phyloP scores from a whole-genome alignment of 306 rosid genomes.

The Pyrus pyrifolia region DNA sequence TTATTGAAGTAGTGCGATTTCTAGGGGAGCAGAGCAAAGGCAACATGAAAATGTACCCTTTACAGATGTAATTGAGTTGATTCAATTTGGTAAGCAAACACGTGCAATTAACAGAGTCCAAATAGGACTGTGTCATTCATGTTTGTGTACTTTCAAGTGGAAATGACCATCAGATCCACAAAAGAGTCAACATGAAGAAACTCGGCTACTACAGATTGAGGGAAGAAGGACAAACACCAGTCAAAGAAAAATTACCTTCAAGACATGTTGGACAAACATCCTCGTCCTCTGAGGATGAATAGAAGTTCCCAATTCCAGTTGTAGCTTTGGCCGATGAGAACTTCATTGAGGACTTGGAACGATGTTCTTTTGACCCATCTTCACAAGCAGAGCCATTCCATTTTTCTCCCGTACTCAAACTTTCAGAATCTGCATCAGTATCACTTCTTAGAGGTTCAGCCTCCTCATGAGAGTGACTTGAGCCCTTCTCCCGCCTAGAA shows the following conservation, averaged over 20 bases:
- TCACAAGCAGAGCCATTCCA: constrained; percentile 69
- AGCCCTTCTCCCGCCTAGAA: constrained; percentile 87
- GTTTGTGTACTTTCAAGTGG: neutral
- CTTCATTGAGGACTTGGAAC: constrained; percentile 53
- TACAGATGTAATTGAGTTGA: neutral
- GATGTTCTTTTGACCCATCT: constrained; percentile 65
- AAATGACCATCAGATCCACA: neutral
- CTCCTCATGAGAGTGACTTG: constrained; percentile 83
- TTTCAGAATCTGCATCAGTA: constrained; percentile 53
- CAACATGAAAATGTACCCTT: neutral
- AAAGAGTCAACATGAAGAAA: neutral
- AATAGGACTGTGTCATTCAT: neutral
- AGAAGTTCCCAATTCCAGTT: constrained; percentile 39
- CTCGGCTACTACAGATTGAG: neutral
- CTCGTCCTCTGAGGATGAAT: constrained; percentile 75
- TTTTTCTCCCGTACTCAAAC: constrained; percentile 56
- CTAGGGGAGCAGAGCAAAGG: neutral
- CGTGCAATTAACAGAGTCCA: neutral
- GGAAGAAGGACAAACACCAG: constrained; percentile 2
- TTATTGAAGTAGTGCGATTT: neutral
- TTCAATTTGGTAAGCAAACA: constrained; percentile 1
- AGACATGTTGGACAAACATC: constrained; percentile 97
- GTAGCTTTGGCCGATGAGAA: constrained; percentile 54
- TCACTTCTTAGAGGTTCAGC: constrained; percentile 80
- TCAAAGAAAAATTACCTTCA: constrained; percentile 56